phyloP scores from a whole-genome alignment of 352 stramenopile genomes.

The Pythium brachiatum region DNA sequence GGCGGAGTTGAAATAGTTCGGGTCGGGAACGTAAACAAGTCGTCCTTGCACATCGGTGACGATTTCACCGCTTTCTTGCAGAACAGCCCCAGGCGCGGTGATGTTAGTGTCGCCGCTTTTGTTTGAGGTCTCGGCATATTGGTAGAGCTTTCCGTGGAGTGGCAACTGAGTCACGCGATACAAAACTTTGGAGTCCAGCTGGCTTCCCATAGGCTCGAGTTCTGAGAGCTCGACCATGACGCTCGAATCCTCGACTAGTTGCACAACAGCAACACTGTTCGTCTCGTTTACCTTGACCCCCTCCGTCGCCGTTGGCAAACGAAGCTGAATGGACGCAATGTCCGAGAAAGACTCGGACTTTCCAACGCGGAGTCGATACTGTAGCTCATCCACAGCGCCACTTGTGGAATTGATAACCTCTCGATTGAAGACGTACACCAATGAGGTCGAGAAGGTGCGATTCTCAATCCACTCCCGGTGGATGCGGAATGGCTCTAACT shows the following conservation, averaged over 20 bases:
- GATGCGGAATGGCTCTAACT: slow-evolving; percentile 34
- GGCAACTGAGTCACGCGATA: slow-evolving; percentile 41
- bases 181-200: slow-evolving; percentile 28
- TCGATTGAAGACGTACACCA: slow-evolving; percentile 39
- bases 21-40: slow-evolving; percentile 19
- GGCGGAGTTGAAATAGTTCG: slow-evolving; percentile 21
- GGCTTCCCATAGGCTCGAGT: slow-evolving; percentile 41
- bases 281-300: not conserved
- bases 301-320: slow-evolving; percentile 4
- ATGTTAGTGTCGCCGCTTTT: not conserved
- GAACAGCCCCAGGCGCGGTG: not conserved
- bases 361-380: slow-evolving; percentile 50
- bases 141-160: slow-evolving; percentile 45
- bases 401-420: slow-evolving; percentile 10
- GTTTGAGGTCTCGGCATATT: slow-evolving; percentile 29
- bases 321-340: slow-evolving; percentile 29
- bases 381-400: slow-evolving; percentile 37
- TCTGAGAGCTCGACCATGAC: slow-evolving; percentile 31
- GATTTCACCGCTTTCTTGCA: not conserved
- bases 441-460: slow-evolving; percentile 40
- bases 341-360: slow-evolving; percentile 29
- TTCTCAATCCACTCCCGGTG: slow-evolving; percentile 19
- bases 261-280: slow-evolving; percentile 17
- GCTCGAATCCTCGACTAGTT: slow-evolving; percentile 57
- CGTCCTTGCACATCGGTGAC: slow-evolving; percentile 13